A percentile compares a stretch with the other conserved stretches of the same genome.
Evolutionary conservation across 805 yeast genomes (phyloP).

Genomic region (Ogataea allantospora): DNA sequence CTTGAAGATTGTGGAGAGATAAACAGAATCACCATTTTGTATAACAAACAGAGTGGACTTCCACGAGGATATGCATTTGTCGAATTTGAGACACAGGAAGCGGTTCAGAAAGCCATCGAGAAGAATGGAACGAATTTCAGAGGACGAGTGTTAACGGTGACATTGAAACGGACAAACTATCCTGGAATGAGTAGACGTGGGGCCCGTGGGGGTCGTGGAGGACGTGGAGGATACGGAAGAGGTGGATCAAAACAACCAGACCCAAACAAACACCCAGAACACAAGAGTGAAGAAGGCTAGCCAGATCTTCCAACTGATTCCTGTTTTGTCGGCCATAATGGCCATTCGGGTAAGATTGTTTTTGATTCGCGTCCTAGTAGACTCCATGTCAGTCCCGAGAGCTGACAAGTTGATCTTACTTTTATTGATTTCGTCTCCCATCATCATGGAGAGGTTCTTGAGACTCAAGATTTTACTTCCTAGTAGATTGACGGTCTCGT

Average conservation of each 20-base stretch:
- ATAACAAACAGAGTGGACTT: constrained; percentile 67
- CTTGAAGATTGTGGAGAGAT: constrained; percentile 69
- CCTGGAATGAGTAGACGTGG: constrained; percentile 43
- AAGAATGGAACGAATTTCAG: constrained; percentile 63
- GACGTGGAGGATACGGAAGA: not conserved
- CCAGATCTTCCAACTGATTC: constrained; percentile 67
- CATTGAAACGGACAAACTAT: constrained; percentile 73
- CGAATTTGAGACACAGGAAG: constrained; percentile 65
- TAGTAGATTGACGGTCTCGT: constrained; percentile 55
- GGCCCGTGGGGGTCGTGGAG: too few species aligned
- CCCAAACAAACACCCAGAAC: constrained; percentile 45
- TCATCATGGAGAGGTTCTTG: constrained; percentile 52
- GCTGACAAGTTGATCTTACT: constrained; percentile 27
- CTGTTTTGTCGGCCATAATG: constrained; percentile 60
- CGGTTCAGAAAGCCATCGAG: constrained; percentile 61
- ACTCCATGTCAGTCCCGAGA: constrained; percentile 32
- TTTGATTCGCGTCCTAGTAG: constrained; percentile 42
- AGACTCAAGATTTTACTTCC: constrained; percentile 51
- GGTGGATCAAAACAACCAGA: constrained; percentile 31
- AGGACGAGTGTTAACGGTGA: constrained; percentile 67
- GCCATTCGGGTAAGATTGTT: constrained; percentile 56
- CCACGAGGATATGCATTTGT: constrained; percentile 87
- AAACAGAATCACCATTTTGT: constrained; percentile 74
- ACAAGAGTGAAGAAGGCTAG: constrained; percentile 43
- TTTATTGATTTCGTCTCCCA: constrained; percentile 61